Percentiles rank a stretch among this genome's conserved stretches.
phyloP scores from a whole-genome alignment of 306 rosid species.

The Trifolium dubium region DNA sequence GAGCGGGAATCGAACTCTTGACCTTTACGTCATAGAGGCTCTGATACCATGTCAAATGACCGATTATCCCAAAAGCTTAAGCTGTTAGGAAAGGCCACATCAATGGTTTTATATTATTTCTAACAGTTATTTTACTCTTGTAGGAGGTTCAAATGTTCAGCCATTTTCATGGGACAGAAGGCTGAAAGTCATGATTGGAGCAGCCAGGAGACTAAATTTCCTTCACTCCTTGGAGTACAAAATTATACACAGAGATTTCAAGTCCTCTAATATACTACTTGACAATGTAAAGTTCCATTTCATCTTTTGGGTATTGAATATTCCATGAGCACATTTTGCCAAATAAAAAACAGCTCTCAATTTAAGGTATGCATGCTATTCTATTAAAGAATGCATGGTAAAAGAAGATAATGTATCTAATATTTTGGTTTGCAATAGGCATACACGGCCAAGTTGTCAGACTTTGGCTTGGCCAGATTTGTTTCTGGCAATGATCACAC shows the following conservation, averaged over 20 bases:
- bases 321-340: conserved; percentile 33
- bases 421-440: conserved; percentile 53
- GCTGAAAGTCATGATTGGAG: conserved; percentile 77
- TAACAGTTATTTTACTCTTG: conserved; percentile 37
- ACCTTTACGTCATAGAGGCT: no score
- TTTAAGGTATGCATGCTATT: background rate
- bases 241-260: conserved; percentile 84
- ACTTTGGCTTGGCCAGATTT: conserved; percentile 83
- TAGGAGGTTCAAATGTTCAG: conserved; percentile 76
- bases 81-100: no score
- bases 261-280: conserved; percentile 83
- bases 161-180: conserved; percentile 83
- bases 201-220: conserved; percentile 84
- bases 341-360: conserved; percentile 2
- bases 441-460: conserved; percentile 71
- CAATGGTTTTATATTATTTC: no score
- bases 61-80: no score
- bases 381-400: background rate
- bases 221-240: conserved; percentile 77
- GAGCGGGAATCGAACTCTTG: no score
- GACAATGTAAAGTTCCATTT: conserved; percentile 62
- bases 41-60: no score
- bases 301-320: background rate
- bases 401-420: conserved; percentile 9
- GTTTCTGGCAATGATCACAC: conserved; percentile 66